Conservation (phyloP, 2,329 filamentous ascomycete genomes). For the Penicillium sp. region DNA sequence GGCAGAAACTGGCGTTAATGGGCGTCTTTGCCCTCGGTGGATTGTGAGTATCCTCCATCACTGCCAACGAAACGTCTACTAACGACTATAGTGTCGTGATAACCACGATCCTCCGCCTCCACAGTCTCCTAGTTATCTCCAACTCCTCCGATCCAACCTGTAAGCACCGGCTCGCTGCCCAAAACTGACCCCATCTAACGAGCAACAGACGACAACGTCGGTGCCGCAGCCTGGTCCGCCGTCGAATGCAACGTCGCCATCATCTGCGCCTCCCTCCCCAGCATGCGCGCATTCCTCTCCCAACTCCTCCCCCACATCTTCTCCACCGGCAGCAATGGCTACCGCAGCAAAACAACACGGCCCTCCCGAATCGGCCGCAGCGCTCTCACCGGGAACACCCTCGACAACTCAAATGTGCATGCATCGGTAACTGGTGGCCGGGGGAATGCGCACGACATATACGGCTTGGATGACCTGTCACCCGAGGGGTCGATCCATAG, state of each 20-base stretch:
- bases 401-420: conserved; percentile 16
- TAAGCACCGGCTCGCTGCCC: conserved; percentile 9
- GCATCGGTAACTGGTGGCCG: conserved; percentile 22
- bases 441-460: not conserved
- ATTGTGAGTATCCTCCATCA: conserved; percentile 37
- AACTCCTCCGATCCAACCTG: conserved; percentile 30
- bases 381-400: conserved; percentile 10
- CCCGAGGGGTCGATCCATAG: conserved; percentile 3
- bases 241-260: conserved; percentile 45
- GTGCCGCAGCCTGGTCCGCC: conserved; percentile 45
- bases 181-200: not conserved
- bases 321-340: conserved; percentile 26
- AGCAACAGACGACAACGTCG: conserved; percentile 30
- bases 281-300: conserved; percentile 28
- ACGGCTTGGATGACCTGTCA: conserved; percentile 19
- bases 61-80: not conserved
- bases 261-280: conserved; percentile 42
- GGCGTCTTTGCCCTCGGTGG: conserved; percentile 43
- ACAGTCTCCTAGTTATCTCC: conserved; percentile 29
- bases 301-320: conserved; percentile 28
- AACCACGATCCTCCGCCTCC: conserved; percentile 39
- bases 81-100: conserved; percentile 36
- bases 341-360: conserved; percentile 21
- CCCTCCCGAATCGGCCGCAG: conserved; percentile 17
- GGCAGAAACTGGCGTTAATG: conserved; percentile 42